Conservation (phyloP, 2,329 filamentous ascomycete genomes). For the Cadophora sp. region DNA sequence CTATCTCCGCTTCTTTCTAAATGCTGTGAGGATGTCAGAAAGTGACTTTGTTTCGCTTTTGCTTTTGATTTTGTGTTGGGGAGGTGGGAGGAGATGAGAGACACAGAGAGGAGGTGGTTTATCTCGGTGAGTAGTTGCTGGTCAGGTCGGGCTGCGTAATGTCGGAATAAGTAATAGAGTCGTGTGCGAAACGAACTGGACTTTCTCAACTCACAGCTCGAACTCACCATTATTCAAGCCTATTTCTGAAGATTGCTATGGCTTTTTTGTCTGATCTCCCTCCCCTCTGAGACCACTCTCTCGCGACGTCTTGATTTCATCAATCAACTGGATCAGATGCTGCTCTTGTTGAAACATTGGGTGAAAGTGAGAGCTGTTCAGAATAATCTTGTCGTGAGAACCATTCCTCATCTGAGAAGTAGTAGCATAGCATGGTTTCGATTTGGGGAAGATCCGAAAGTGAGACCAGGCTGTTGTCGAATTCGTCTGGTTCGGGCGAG, state of each 20-base stretch:
- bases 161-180: too few relatives aligned
- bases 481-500: not conserved
- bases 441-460: not conserved
- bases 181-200: too few relatives aligned
- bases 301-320: not conserved
- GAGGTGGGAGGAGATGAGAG: too few relatives aligned
- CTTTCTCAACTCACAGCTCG: too few relatives aligned
- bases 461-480: not conserved
- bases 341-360: not conserved
- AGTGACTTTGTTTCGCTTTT: too few relatives aligned
- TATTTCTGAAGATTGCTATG: too few relatives aligned
- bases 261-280: not conserved
- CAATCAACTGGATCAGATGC: not conserved
- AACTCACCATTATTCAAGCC: too few relatives aligned
- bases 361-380: not conserved
- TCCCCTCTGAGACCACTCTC: not conserved
- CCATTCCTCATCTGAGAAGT: not conserved
- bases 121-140: too few relatives aligned
- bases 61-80: too few relatives aligned
- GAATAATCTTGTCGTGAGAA: not conserved
- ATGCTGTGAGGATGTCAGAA: too few relatives aligned
- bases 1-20: not conserved
- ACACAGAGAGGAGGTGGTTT: too few relatives aligned
- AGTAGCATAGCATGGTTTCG: not conserved
- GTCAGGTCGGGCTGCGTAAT: too few relatives aligned